Conservation (phyloP, 805 yeast genomes). For the Lipomyces yamanashiensis region DNA sequence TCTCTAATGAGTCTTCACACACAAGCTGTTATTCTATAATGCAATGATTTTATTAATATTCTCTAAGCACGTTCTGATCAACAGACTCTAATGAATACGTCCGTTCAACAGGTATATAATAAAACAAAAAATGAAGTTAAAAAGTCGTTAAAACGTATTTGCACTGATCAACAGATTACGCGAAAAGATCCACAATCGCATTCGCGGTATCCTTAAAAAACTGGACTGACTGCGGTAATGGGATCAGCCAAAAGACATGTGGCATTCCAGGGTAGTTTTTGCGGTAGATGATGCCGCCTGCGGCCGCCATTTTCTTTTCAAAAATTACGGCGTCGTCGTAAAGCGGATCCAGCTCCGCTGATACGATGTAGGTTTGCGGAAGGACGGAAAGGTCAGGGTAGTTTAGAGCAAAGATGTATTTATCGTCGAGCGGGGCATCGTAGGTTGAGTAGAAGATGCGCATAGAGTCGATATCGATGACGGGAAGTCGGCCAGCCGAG, state of each 20-base stretch:
- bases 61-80: too few species aligned
- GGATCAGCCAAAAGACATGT: constrained; percentile 23
- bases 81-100: too few species aligned
- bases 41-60: too few species aligned
- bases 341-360: constrained; percentile 24
- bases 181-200: too few species aligned
- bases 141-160: too few species aligned
- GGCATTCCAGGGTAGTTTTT: constrained; percentile 9
- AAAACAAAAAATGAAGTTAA: too few species aligned
- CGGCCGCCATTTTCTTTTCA: not conserved
- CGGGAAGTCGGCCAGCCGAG: constrained; percentile 11
- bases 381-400: constrained; percentile 9
- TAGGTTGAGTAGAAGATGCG: constrained; percentile 12
- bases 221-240: constrained; percentile 12
- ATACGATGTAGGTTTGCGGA: constrained; percentile 7
- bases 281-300: not conserved
- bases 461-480: constrained; percentile 17
- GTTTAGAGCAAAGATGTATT: too few species aligned
- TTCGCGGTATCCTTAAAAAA: constrained; percentile 23
- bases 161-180: too few species aligned
- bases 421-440: too few species aligned
- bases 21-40: too few species aligned
- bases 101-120: too few species aligned
- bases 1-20: too few species aligned
- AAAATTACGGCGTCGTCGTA: constrained; percentile 11